Base-by-base conservation (phyloP, 495 filamentous ascomycete species). In the Pseudomonodictys pantanalensis region DNA sequence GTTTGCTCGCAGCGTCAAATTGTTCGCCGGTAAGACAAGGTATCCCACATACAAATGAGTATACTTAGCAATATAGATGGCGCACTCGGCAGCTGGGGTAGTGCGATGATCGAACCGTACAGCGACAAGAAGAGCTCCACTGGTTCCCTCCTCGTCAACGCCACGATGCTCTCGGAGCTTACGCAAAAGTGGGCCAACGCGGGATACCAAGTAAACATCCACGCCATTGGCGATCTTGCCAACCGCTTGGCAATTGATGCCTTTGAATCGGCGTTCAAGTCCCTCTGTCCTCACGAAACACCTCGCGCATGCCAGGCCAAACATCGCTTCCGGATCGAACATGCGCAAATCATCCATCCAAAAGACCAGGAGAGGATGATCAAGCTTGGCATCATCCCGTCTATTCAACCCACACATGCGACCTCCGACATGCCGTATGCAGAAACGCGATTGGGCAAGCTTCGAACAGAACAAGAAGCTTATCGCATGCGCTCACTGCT, bases 391-490 rank as follows among this genome's bases (percentile, higher is more conserved):
- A 81, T 87, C 53, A 79, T 86, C 56, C 82, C 84, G 0, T 82
- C 78, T n/a, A 81, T 87, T 61, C 84, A 87, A 64, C 84, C 84
- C 0, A 86, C 84, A 0, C 84, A 87, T 56, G 84, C 84, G 29
- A 86, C 83, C 10, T 82, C 80, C 9, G 84, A 87, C 63, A 81
- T 80, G 76, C 66, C 75, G 3, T 86, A 86, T 56, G 84, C 81
- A 18, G 76, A 81, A 50, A 59, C 46, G 7, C 75, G 84, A 10
- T 77, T 87, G 0, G 84, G 84, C 0, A 55, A 57, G 12, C 64
- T 75, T 18, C 78, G 84, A 8, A 77, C 78, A 0, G 49, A 35
- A 1, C 56, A 71, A 29, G 75, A 78, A 25, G 84, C 82, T 1
- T 87, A 87, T 56, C 71, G 81, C 18, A 84, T 86, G 83, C 67